Base-by-base conservation (phyloP, 177 flowering plant species). In the Vitis hybrid region DNA sequence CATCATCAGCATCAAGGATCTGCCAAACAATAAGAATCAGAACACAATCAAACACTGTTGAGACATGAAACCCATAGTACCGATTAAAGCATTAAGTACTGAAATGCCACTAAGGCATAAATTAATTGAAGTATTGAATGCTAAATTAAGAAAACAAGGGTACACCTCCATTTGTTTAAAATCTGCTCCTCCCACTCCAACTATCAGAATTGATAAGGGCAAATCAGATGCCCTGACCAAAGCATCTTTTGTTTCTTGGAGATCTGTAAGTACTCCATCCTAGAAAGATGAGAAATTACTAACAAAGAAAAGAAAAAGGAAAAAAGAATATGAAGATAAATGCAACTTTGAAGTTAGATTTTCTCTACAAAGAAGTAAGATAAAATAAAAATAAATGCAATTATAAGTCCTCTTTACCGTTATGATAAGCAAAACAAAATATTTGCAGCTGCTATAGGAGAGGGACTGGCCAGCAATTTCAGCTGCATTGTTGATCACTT, bases 201-300 rank as follows among this genome's bases (percentile, higher is more conserved):
- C 18, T 18, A 18, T 18, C 18, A 91, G 94, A 77, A 94, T 82
- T 15, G 97, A 91, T 19, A 94, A 79, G 2, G 98, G 98, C 60
- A 94, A 82, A 77, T 91, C 97, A 65, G 98, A 94, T 64, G 98
- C 97, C 76, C 73, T 88, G 39, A 94, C 97, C 79, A 94, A 58
- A 65, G 98, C 88, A 81, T 94, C 81, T 68, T 67, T 85, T 8
- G 98, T 90, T 81, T 91, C 98, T 70, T 84, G 88, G 39, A 88
- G 76, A 78, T 94, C 97, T 9, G 97, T 80, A n/a, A 94, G 72
- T 13, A 94, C 93, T 67, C 98, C 98, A 81, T 94, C 98, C 97
- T 94, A 70, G 13, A 77, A 71, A 68, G 56, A 51, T 33, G 48
- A 56, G 0, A 56, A 7, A 71, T 52, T 9, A 22, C 3, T 22